These are phyloP conservation scores for Nannizzia gypsea DNA, from an alignment of 2,329 filamentous ascomycete genomes.

Conservation along the genomic window DNA sequence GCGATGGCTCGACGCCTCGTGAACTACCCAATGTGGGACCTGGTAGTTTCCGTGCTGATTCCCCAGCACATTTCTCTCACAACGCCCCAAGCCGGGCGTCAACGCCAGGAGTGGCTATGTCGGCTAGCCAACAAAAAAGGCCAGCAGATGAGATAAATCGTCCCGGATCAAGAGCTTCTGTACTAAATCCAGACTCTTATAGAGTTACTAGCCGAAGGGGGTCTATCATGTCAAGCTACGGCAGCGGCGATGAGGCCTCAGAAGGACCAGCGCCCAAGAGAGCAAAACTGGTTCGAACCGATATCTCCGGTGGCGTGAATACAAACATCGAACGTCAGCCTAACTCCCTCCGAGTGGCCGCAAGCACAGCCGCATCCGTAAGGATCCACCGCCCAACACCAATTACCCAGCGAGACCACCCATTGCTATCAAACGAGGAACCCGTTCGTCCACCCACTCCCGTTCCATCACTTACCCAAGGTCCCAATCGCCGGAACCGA, in stretches of 20 bases:
- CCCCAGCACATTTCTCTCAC: constrained; percentile 27
- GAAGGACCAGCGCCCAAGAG: constrained; percentile 60
- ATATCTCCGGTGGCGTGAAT: constrained; percentile 58
- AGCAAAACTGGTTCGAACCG: constrained; percentile 62
- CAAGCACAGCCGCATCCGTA: constrained; percentile 78
- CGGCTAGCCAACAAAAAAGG: constrained; percentile 17
- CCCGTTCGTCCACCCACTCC: constrained; percentile 38
- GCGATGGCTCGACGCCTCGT: constrained; percentile 33
- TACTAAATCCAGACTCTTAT: constrained; percentile 28
- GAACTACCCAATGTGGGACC: constrained; percentile 26
- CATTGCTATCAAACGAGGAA: constrained; percentile 27
- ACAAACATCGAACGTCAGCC: constrained; percentile 56
- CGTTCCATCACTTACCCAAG: constrained; percentile 25
- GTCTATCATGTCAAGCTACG: constrained; percentile 48
- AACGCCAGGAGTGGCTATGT: constrained; percentile 25
- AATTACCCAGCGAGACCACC: constrained; percentile 28
- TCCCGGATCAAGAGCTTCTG: constrained; percentile 50
- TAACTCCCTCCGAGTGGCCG: constrained; percentile 77
- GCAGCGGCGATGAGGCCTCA: constrained; percentile 56
- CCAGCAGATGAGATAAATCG: constrained; percentile 40
- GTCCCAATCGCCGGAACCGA: constrained; percentile 19
- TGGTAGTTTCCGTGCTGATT: constrained; percentile 26
- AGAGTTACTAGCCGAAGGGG: constrained; percentile 23
- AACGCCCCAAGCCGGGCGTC: constrained; percentile 26
- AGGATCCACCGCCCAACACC: constrained; percentile 67